Conservation (phyloP, 257 asterid species). For the Oldenlandia corymbosa region DNA sequence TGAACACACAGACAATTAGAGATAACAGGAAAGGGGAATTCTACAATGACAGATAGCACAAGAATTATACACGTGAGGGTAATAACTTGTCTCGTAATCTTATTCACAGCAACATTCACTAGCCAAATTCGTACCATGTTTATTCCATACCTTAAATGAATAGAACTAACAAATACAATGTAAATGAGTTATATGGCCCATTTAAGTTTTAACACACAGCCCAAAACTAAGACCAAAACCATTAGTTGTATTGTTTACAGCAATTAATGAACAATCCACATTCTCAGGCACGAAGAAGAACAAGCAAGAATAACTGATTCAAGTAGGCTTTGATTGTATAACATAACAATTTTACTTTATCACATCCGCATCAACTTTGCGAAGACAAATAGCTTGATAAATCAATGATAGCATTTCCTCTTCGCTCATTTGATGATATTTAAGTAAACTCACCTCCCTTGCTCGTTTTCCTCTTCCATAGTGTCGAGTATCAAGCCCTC, state of each 20-base stretch:
- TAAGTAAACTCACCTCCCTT: conserved; percentile 65
- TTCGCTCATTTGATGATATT: neutral
- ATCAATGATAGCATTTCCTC: neutral
- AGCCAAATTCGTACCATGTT: neutral
- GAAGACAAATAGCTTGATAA: neutral
- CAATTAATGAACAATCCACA: neutral
- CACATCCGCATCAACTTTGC: neutral
- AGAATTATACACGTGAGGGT: neutral
- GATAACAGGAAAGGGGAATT: neutral
- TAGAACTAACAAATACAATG: too few species aligned
- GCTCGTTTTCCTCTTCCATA: conserved; percentile 99
- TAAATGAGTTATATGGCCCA: too few species aligned
- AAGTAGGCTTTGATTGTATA: neutral
- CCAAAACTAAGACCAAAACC: neutral
- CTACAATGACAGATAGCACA: neutral
- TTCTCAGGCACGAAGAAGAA: too few species aligned
- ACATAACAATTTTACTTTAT: neutral
- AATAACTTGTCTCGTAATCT: neutral
- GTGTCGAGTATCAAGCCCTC: conserved; percentile 88
- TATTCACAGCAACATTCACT: neutral
- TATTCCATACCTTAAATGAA: neutral
- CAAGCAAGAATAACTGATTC: neutral
- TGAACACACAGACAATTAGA: conserved; percentile 13
- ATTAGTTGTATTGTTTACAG: neutral
- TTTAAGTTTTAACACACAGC: neutral